Conservation (phyloP, 164 flowering plant species). For the Dillenia turbinata region DNA sequence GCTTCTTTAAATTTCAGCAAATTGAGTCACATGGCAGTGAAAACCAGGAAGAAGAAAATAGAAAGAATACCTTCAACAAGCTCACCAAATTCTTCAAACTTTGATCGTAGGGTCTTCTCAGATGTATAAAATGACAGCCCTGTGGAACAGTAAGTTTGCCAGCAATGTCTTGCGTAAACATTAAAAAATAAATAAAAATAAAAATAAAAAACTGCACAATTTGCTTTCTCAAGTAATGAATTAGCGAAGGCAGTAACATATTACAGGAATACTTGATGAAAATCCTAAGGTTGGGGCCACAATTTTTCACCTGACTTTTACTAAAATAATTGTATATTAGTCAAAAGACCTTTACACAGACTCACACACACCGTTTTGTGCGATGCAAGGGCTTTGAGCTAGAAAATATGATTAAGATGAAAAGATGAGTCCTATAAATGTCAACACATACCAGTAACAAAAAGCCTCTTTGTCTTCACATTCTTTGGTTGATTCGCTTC, state of each 20-base stretch:
- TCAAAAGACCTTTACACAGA: no score
- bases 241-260: no score
- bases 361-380: no score
- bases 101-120: conserved; percentile 88
- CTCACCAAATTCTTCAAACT: conserved; percentile 91
- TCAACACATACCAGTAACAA: conserved; percentile 63
- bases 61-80: conserved; percentile 74
- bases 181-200: no score
- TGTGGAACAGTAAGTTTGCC: conserved; percentile 18
- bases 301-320: no score
- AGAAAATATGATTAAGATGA: background rate
- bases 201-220: no score
- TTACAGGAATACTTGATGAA: no score
- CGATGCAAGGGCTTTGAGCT: background rate
- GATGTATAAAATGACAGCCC: conserved; percentile 95
- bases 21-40: background rate
- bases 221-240: no score
- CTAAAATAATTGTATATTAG: no score
- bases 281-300: no score
- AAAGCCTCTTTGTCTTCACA: conserved; percentile 74
- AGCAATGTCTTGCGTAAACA: background rate
- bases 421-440: no score
- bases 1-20: background rate
- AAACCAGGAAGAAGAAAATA: background rate
- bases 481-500: conserved; percentile 27